Evolutionary conservation across 352 stramenopile genomes (phyloP).

Genomic region (Halophytophthora polymorphica): DNA sequence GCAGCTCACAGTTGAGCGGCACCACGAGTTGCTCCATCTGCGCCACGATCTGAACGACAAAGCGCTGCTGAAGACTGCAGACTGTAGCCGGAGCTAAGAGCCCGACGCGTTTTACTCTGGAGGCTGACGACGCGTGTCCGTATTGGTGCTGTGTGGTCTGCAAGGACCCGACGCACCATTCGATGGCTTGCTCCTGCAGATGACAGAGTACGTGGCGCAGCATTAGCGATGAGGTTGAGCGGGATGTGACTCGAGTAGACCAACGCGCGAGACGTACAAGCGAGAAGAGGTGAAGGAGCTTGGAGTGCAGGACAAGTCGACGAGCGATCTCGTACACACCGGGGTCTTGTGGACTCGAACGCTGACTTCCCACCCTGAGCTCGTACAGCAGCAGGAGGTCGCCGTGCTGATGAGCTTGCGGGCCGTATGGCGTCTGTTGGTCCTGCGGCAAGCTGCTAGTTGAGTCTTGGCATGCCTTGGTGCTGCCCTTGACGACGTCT

Average conservation of each 20-base stretch:
- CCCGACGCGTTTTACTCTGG: background rate
- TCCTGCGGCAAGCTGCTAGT: conserved; percentile 2
- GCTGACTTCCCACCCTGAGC: conserved; percentile 11
- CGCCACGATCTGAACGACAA: conserved; percentile 11
- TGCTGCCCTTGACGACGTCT: background rate
- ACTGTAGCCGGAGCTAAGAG: background rate
- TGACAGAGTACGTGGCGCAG: background rate
- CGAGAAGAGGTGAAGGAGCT: conserved; percentile 23
- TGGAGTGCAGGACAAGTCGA: conserved; percentile 13
- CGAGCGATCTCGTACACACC: conserved; percentile 3
- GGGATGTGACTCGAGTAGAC: background rate
- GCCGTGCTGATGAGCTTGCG: conserved; percentile 7
- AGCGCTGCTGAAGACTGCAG: conserved; percentile 10
- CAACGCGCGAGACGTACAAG: conserved; percentile 18
- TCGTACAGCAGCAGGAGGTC: conserved; percentile 31
- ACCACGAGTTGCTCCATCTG: conserved; percentile 18
- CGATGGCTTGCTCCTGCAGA: conserved; percentile 13
- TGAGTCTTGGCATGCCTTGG: background rate
- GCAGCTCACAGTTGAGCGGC: conserved; percentile 21
- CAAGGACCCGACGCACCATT: conserved; percentile 12
- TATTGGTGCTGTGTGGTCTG: conserved; percentile 1
- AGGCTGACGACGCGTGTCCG: background rate
- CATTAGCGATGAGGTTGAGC: too few relatives aligned
- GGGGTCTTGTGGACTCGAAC: background rate
- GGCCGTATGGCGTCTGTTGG: conserved; percentile 27